Evolutionary conservation across 1,139 yeast species (phyloP).

Genomic region (Blastobotrys ciferrii): DNA sequence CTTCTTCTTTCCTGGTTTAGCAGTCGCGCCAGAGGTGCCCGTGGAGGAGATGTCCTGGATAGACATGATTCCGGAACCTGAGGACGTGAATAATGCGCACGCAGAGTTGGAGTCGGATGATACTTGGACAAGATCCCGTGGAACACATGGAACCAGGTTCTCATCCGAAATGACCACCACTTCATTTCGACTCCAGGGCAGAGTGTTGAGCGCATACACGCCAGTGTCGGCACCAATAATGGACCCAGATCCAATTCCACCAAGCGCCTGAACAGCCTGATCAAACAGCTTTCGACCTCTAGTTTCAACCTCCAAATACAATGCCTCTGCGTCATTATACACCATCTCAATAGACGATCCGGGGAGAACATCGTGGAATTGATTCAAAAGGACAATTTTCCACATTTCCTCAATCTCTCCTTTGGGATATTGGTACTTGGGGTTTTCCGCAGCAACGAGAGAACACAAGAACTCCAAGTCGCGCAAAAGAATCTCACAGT

Average conservation of each 20-base stretch:
- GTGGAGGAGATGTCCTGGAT: constrained; percentile 12
- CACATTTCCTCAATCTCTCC: constrained; percentile 66
- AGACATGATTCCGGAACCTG: constrained; percentile 24
- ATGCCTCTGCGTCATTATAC: constrained; percentile 84
- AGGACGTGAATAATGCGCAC: constrained; percentile 18
- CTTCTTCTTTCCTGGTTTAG: constrained; percentile 39
- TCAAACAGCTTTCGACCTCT: constrained; percentile 53
- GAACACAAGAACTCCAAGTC: constrained; percentile 85
- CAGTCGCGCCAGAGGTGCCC: constrained; percentile 22
- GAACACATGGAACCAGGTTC: neutral
- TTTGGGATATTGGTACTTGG: constrained; percentile 66
- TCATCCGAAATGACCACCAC: constrained; percentile 42
- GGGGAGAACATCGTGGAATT: constrained; percentile 95
- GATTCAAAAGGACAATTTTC: constrained; percentile 86
- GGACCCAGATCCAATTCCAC: constrained; percentile 12
- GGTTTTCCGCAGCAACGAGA: constrained; percentile 55
- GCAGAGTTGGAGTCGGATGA: constrained; percentile 16
- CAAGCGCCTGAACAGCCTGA: constrained; percentile 48
- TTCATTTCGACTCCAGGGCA: constrained; percentile 68
- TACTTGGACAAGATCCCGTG: constrained; percentile 3
- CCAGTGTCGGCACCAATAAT: constrained; percentile 20
- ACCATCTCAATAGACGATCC: constrained; percentile 97
- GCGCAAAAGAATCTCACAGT: constrained; percentile 70
- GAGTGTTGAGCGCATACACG: constrained; percentile 46
- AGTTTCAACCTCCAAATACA: constrained; percentile 57